Base-by-base conservation (phyloP, 1,284 basidiomycete species). In the Polyporus tsugae region DNA sequence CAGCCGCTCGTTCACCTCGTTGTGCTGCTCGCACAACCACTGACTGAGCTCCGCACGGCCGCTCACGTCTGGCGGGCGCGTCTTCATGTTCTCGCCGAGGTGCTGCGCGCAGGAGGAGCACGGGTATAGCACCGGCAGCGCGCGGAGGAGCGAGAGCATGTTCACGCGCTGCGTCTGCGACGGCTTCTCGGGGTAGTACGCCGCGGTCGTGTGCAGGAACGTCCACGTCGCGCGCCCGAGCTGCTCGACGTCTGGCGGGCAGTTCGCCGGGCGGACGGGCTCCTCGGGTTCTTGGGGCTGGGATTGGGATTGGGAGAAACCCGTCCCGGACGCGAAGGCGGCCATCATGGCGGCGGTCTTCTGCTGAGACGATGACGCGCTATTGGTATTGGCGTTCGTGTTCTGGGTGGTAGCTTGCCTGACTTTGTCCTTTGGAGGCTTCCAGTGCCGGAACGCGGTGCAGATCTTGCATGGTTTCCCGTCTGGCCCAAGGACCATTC, bases 391-490 rank as follows among this genome's bases (percentile, higher is more conserved):
- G 0, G 46, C 59, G 63, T 19, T 70, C 9, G 65, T 49, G 22
- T 62, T 55, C 29, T 29, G 29, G 29, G 2, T 29, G n/a, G 63
- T 60, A 22, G 78, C 78, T 71, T 55, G 63, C 60, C 65, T 62
- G 29, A 66, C 38, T 62, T 71, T 62, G 74, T 82, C 73, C 76
- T 83, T 69, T 72, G 76, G 73, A 68, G 90, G 86, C 71, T 84
- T 87, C 91, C 91, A 95, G 78, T 91, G 82, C 58, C 90, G 88
- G 82, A 93, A 94, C 55, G 93, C 90, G 62, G 90, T 94, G 79
- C 95, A 96, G 46, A 93, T 90, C 82, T 95, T 97, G 85, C 96
- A 98, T 0, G 94, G 95, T 80, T 96, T 97, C 33, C 96, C 96
- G 74, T 98, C 94, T 36, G 94, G 92, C 2, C 94, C 96, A 69